Evolutionary conservation across 208 protist species (phyloP), one percentile per base, ranked within the genome.

Genomic region (Trypanosomatidae sp.): DNA sequence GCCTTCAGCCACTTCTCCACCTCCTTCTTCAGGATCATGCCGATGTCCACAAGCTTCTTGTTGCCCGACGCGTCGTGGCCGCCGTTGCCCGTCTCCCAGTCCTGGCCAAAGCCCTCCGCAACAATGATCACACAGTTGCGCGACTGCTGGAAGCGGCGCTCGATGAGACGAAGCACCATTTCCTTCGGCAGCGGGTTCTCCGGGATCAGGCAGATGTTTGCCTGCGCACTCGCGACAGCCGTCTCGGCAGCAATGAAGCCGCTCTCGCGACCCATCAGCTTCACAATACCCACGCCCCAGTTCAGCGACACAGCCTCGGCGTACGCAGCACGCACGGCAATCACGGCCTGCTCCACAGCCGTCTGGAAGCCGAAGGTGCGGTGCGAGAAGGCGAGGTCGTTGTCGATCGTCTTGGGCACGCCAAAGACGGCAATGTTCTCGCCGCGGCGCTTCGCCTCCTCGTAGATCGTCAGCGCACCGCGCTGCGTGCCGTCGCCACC

Each of bases 321-420:
- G 82, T 98, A 95, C 25, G 95, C 97, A n/a, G 91, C 89, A 44
- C 92, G 87, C 56, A 99, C 91, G 30, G 95, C 95, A 36, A 83
- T 49, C 17, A 84, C 78, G 50, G 96, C 91, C 83, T 95, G 82
- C 71, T 98, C 95, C 39, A 98, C 96, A 39, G 97, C 97, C 0
- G 97, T 98, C 74, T 98, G 85, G 84, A 98, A 99, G 49, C 97
- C 97, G 73, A 99, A 99, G 65, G 96, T 97, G 70, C 91, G 86
- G 79, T 98, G 92, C 17, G 96, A 93, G 79, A 98, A 98, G 79
- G 81, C 77, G 59, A 99, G 89, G 71, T 99, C 97, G 76, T 99
- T 99, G 62, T 99, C 97, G 82, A 99, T 99, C 30, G 97, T 98
- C 87, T 99, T 99, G 62, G 96, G 96, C 66, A 99, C 87, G 66